A percentile compares a stretch with the other conserved stretches of the same genome.
phyloP scores from a whole-genome alignment of 352 stramenopile species.

The Globisporangium orthogonon region DNA sequence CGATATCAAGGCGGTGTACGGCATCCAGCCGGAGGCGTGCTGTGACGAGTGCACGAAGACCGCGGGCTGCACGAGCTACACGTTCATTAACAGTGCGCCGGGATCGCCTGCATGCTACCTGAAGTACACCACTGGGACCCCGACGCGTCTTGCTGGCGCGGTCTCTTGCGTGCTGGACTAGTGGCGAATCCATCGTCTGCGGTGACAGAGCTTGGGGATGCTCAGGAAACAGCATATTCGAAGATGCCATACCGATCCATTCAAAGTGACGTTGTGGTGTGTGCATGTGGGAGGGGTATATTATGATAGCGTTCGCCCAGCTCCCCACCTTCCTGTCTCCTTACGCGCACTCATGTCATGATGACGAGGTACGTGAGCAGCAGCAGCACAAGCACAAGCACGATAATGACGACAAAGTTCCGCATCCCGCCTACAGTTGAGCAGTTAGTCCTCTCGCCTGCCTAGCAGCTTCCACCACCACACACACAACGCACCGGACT shows the following conservation, averaged over 20 bases:
- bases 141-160: not conserved
- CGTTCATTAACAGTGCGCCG: conserved; percentile 12
- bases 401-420: conserved; percentile 86
- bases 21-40: conserved; percentile 9
- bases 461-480: not conserved
- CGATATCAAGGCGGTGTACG: conserved; percentile 6
- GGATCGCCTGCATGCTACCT: not conserved
- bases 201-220: too few species aligned
- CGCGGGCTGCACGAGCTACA: conserved; percentile 32
- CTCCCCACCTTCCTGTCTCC: not conserved
- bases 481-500: conserved; percentile 32
- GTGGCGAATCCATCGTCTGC: too few species aligned
- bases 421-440: conserved; percentile 67
- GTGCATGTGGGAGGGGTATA: not conserved
- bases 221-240: too few species aligned
- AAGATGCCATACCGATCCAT: too few species aligned
- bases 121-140: not conserved
- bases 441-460: not conserved
- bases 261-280: not conserved
- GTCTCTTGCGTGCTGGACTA: not conserved
- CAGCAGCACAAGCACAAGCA: conserved; percentile 75
- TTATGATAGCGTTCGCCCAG: not conserved
- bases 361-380: conserved; percentile 85
- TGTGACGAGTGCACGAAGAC: conserved; percentile 34
- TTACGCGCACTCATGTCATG: conserved; percentile 54